phyloP scores from a whole-genome alignment of 1,139 yeast species.

The Candida frijolesensis region DNA sequence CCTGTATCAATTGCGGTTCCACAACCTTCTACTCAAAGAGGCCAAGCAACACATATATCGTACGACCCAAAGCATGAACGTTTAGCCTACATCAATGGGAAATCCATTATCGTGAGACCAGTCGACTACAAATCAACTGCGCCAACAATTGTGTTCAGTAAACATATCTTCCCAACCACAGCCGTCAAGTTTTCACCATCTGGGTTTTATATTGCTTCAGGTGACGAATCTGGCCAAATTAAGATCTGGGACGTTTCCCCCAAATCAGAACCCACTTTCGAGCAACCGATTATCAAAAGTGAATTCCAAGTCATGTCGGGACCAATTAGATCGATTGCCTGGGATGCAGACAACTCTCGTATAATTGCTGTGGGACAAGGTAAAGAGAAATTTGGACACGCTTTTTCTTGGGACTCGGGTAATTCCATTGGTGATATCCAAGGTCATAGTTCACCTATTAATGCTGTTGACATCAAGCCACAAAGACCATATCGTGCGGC shows the following conservation, averaged over 20 bases:
- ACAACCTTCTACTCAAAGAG: conserved; percentile 75
- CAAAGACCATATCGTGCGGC: conserved; percentile 92
- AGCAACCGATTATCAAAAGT: conserved; percentile 68
- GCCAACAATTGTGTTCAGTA: conserved; percentile 66
- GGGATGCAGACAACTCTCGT: conserved; percentile 90
- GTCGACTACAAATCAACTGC: conserved; percentile 39
- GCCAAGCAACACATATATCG: conserved; percentile 68
- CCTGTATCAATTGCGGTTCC: conserved; percentile 58
- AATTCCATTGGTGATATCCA: conserved; percentile 93
- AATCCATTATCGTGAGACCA: conserved; percentile 73
- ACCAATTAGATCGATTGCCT: conserved; percentile 77
- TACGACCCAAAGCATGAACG: conserved; percentile 70
- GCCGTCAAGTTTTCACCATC: conserved; percentile 88
- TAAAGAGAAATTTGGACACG: conserved; percentile 87
- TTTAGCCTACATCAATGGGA: conserved; percentile 80
- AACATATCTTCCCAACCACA: conserved; percentile 71
- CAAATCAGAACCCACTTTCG: conserved; percentile 23
- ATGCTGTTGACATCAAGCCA: conserved; percentile 84
- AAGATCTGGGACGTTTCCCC: conserved; percentile 77
- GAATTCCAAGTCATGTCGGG: conserved; percentile 85
- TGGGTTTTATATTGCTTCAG: conserved; percentile 89
- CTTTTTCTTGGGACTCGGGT: conserved; percentile 92
- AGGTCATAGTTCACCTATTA: conserved; percentile 87
- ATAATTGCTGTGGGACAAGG: conserved; percentile 96
- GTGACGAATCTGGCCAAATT: conserved; percentile 85